A percentile compares a stretch with the other conserved stretches of the same genome.
Evolutionary conservation across 1,284 basidiomycete genomes (phyloP).

Genomic region (Puccinia triticina): DNA sequence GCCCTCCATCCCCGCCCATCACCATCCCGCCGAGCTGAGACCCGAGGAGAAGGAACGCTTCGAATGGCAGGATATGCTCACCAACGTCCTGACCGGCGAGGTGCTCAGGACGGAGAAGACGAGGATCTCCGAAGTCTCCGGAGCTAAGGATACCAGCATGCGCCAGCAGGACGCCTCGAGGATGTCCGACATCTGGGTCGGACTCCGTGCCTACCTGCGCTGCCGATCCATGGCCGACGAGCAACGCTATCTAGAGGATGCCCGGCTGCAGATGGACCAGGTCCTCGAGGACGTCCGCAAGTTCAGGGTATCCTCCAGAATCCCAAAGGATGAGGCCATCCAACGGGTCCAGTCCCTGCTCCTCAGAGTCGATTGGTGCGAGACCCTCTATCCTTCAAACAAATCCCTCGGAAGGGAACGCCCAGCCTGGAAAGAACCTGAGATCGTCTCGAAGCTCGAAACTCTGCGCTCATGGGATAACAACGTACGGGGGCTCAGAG

Average conservation of each 20-base stretch:
- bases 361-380: conserved; percentile 77
- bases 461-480: conserved; percentile 87
- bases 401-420: conserved; percentile 80
- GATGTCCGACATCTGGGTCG: conserved; percentile 53
- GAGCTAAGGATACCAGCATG: conserved; percentile 55
- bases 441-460: conserved; percentile 77
- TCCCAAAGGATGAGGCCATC: conserved; percentile 58
- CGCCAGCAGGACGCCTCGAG: conserved; percentile 54
- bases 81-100: conserved; percentile 86
- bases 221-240: conserved; percentile 70
- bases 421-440: conserved; percentile 68
- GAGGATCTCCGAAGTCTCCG: conserved; percentile 67
- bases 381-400: conserved; percentile 82
- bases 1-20: conserved; percentile 20
- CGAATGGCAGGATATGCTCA: conserved; percentile 92
- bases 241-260: conserved; percentile 40
- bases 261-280: conserved; percentile 45
- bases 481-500: conserved; percentile 74
- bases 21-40: neutral
- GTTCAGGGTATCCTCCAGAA: conserved; percentile 33
- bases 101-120: conserved; percentile 90
- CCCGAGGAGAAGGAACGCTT: conserved; percentile 76
- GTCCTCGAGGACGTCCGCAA: conserved; percentile 47
- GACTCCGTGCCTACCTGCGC: conserved; percentile 61
- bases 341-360: conserved; percentile 74